phyloP scores from a whole-genome alignment of 148 eudicot species.

The Silene uniflora region DNA sequence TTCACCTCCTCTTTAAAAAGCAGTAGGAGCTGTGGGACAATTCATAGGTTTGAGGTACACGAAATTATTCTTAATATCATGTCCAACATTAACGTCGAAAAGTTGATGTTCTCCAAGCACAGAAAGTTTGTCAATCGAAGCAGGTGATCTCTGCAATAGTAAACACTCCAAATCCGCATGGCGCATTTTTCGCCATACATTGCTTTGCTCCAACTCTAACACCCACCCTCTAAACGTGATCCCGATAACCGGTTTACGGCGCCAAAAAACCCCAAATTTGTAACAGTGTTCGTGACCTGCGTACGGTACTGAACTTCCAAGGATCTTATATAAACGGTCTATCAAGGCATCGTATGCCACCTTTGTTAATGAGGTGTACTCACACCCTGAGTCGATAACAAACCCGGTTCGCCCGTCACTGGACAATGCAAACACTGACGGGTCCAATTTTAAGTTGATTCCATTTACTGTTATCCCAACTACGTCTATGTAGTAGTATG shows the following conservation, averaged over 20 bases:
- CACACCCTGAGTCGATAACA: conserved; percentile 9
- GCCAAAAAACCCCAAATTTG: background rate
- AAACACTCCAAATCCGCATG: too few relatives aligned
- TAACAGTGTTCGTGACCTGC: background rate
- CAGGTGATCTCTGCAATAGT: too few relatives aligned
- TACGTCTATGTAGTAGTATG: background rate
- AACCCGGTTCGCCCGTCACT: background rate
- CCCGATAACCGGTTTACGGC: background rate
- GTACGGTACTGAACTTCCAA: background rate
- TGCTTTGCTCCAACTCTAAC: too few relatives aligned
- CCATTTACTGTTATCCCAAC: conserved; percentile 2
- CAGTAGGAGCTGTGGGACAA: too few relatives aligned
- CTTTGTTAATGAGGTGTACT: background rate
- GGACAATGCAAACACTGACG: background rate
- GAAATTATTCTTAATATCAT: too few relatives aligned
- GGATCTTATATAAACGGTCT: background rate
- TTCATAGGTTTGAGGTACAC: too few relatives aligned
- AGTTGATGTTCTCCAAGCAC: too few relatives aligned
- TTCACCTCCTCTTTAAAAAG: too few relatives aligned
- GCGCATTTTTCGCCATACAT: too few relatives aligned
- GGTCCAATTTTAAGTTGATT: background rate
- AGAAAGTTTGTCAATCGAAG: too few relatives aligned
- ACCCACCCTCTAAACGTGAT: too few relatives aligned
- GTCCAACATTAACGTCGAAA: too few relatives aligned
- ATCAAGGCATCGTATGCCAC: background rate